These are phyloP conservation scores for Phytophthora sojae DNA, from an alignment of 352 stramenopile genomes.

Conservation along the genomic window DNA sequence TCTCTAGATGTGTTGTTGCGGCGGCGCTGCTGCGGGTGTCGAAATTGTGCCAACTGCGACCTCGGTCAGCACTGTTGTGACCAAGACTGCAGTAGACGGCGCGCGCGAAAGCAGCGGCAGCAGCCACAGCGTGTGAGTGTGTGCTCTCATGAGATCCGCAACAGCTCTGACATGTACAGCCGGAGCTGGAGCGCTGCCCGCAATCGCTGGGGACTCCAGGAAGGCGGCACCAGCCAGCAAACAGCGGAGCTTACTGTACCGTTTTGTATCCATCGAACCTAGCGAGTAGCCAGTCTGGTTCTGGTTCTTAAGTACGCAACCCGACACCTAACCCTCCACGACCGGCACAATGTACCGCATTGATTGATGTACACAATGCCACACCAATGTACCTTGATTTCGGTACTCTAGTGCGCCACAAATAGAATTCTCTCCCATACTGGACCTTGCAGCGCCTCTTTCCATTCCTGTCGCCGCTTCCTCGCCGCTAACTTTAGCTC, in stretches of 20 bases:
- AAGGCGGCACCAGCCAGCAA: background rate
- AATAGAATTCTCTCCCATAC: conserved; percentile 15
- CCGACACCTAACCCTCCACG: background rate
- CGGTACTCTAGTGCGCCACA: background rate
- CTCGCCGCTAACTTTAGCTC: conserved; percentile 29
- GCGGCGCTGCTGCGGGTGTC: background rate
- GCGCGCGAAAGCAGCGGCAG: background rate
- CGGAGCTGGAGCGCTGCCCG: background rate
- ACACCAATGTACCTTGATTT: background rate
- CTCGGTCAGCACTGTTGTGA: background rate
- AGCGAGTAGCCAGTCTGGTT: conserved; percentile 18
- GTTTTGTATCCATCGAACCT: conserved; percentile 25
- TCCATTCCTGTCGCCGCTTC: conserved; percentile 23
- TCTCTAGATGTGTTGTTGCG: conserved; percentile 9
- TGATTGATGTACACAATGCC: background rate
- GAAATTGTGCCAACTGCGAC: background rate
- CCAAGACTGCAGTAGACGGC: background rate
- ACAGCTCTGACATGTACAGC: background rate
- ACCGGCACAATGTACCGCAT: background rate
- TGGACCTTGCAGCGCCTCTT: background rate
- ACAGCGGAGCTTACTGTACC: background rate
- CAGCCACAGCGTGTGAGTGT: background rate
- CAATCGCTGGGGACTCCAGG: background rate
- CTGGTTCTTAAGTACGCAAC: conserved; percentile 11
- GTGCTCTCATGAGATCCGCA: background rate